phyloP scores from a whole-genome alignment of 164 flowering plant species.

The Nymphaea colorata region DNA sequence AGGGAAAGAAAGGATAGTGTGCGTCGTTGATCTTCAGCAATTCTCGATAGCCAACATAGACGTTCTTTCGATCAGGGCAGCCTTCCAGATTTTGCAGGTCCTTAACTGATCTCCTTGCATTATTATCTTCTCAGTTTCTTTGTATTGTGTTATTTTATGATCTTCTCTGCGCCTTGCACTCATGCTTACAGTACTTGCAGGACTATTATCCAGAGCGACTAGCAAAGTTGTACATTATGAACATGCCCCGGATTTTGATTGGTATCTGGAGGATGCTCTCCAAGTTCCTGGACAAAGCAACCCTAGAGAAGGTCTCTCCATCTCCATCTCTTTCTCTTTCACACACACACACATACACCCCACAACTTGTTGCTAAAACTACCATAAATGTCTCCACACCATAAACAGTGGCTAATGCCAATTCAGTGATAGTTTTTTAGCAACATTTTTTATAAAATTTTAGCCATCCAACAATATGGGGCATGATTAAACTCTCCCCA shows the following conservation, averaged over 20 bases:
- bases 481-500: not conserved
- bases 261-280: slow-evolving; percentile 68
- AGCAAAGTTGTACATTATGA: slow-evolving; percentile 41
- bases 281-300: slow-evolving; percentile 70
- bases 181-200: slow-evolving; percentile 18
- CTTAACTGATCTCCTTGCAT: too few relatives aligned
- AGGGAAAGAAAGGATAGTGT: slow-evolving; percentile 71
- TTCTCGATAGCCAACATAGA: slow-evolving; percentile 55
- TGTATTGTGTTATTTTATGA: too few relatives aligned
- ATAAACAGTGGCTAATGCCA: not conserved
- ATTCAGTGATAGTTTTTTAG: not conserved
- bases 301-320: slow-evolving; percentile 59
- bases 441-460: too few relatives aligned
- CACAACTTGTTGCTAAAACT: not conserved
- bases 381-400: not conserved
- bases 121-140: too few relatives aligned
- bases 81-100: slow-evolving; percentile 87
- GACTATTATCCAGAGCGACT: slow-evolving; percentile 84
- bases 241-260: slow-evolving; percentile 76
- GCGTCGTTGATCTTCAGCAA: slow-evolving; percentile 49
- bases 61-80: slow-evolving; percentile 65
- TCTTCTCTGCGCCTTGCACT: too few relatives aligned
- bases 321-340: too few relatives aligned
- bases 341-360: not conserved
- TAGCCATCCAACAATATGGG: not conserved